These are phyloP conservation scores for Colletotrichum orbiculare DNA, from an alignment of 2,329 filamentous ascomycete genomes.

Conservation along the genomic window DNA sequence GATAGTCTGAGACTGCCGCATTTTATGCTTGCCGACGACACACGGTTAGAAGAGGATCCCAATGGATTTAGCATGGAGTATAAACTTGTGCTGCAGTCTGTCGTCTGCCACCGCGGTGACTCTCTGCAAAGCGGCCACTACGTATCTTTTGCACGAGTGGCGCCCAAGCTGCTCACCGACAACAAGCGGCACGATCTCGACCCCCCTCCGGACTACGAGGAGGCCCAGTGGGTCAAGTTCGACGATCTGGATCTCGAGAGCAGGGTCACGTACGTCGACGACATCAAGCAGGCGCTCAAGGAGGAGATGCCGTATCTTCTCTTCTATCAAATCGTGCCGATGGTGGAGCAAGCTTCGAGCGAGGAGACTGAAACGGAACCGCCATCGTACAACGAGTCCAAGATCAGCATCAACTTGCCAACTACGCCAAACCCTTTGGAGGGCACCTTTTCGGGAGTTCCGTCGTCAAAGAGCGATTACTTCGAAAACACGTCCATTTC, in stretches of 20 bases:
- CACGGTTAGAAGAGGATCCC: conserved; percentile 65
- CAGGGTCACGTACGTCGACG: conserved; percentile 80
- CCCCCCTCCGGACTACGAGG: conserved; percentile 73
- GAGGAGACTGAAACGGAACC: conserved; percentile 62
- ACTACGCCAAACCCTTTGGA: conserved; percentile 44
- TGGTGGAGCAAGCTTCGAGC: conserved; percentile 73
- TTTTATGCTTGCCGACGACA: conserved; percentile 84
- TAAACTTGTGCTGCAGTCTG: conserved; percentile 89
- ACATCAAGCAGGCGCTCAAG: conserved; percentile 79
- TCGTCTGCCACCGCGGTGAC: conserved; percentile 90
- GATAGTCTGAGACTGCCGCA: conserved; percentile 83
- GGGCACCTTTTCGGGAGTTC: conserved; percentile 38
- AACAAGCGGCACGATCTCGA: conserved; percentile 66
- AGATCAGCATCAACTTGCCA: conserved; percentile 51
- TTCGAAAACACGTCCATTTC: conserved; percentile 53
- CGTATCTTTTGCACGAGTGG: conserved; percentile 83
- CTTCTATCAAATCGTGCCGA: conserved; percentile 94
- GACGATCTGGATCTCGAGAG: conserved; percentile 81
- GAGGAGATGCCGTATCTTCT: conserved; percentile 94
- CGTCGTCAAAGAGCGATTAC: conserved; percentile 54
- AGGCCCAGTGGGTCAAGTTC: conserved; percentile 88
- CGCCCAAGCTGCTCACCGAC: conserved; percentile 69
- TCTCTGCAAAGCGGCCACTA: conserved; percentile 93
- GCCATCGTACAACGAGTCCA: conserved; percentile 69
- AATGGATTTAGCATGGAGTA: conserved; percentile 87